phyloP scores from a whole-genome alignment of 106 monocot genomes.

The Phalaenopsis equestris region DNA sequence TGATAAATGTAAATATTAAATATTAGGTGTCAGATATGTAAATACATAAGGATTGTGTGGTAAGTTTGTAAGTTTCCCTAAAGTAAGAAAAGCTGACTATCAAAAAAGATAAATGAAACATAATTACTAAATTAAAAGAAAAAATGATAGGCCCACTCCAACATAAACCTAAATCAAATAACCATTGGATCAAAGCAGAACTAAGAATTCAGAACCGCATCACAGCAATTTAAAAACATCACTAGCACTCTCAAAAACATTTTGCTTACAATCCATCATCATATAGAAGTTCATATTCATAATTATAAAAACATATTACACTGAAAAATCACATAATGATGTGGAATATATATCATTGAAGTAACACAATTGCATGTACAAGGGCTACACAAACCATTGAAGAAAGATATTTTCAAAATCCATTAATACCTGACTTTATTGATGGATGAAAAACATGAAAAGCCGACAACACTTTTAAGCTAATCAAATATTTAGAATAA shows the following conservation, averaged over 20 bases:
- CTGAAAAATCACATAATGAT: neutral
- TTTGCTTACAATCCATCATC: neutral
- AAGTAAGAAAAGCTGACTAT: too few species aligned
- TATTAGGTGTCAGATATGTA: too few species aligned
- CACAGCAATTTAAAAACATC: neutral
- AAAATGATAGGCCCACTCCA: too few species aligned
- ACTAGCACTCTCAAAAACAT: neutral
- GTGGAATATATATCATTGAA: neutral
- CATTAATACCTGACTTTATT: neutral
- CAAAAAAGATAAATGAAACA: too few species aligned
- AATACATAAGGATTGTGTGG: too few species aligned
- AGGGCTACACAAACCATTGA: neutral
- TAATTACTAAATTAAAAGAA: too few species aligned
- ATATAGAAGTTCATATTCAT: neutral
- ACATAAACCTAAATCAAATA: too few species aligned
- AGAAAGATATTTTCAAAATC: neutral
- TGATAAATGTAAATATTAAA: too few species aligned
- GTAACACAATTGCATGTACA: conserved; percentile 4
- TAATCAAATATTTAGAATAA: neutral
- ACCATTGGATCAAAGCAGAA: too few species aligned
- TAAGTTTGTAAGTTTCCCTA: too few species aligned
- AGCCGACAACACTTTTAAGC: neutral
- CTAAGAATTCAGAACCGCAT: neutral
- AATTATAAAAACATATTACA: neutral
- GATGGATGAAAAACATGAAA: neutral